phyloP scores from a whole-genome alignment of 495 filamentous ascomycete species.

The Annulohypoxylon moriforme region DNA sequence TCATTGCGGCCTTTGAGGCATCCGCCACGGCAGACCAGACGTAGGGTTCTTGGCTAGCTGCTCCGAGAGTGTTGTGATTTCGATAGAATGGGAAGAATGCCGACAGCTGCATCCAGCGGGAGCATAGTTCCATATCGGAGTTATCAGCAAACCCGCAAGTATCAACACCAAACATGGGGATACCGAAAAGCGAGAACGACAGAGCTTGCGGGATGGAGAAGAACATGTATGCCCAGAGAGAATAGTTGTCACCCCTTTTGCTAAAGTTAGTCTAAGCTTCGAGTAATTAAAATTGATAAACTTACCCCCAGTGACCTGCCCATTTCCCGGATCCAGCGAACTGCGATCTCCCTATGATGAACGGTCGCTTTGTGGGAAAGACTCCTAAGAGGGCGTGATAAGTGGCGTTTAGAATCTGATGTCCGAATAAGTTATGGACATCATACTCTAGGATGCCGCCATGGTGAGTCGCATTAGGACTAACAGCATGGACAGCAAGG shows the following conservation, averaged over 20 bases:
- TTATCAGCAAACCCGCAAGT: conserved; percentile 85
- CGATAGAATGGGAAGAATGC: conserved; percentile 93
- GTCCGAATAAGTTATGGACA: conserved; percentile 80
- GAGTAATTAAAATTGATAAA: background rate
- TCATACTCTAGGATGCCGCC: conserved; percentile 83
- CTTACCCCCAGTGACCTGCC: conserved; percentile 84
- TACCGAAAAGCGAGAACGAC: conserved; percentile 81
- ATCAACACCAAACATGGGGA: conserved; percentile 89
- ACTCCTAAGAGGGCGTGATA: conserved; percentile 76
- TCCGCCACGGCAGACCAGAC: conserved; percentile 75
- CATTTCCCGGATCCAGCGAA: conserved; percentile 83
- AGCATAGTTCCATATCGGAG: conserved; percentile 78
- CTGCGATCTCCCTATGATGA: conserved; percentile 87
- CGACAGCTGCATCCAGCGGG: conserved; percentile 85
- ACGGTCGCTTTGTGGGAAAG: conserved; percentile 75
- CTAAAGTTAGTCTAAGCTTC: conserved; percentile 2
- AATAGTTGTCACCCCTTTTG: conserved; percentile 74
- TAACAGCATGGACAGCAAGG: conserved; percentile 77
- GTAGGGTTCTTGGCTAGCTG: conserved; percentile 80
- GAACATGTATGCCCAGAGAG: conserved; percentile 75
- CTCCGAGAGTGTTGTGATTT: conserved; percentile 77
- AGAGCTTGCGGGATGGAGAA: conserved; percentile 86
- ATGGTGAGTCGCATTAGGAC: conserved; percentile 80
- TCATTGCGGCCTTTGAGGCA: conserved; percentile 75
- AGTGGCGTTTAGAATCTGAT: conserved; percentile 82